A percentile compares a stretch with the other conserved stretches of the same genome.
These are phyloP conservation scores for Tuber brumale DNA, from an alignment of 495 filamentous ascomycete genomes.

Conservation along the genomic window DNA sequence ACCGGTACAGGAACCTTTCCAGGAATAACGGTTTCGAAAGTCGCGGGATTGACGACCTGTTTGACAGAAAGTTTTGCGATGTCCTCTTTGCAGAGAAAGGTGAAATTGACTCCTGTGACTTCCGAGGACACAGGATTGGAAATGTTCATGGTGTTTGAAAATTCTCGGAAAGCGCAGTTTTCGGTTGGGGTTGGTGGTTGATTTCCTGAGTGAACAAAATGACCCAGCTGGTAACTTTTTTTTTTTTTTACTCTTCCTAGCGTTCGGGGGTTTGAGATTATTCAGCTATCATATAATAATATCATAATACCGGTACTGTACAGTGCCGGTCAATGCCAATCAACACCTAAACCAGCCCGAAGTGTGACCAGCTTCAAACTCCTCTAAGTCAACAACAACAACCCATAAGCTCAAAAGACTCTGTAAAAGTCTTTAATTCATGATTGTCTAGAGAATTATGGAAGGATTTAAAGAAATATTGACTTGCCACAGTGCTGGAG, in stretches of 20 bases:
- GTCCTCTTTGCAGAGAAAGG: constrained; percentile 68
- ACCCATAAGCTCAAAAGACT: too few relatives aligned
- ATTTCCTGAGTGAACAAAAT: neutral
- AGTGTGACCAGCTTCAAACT: too few relatives aligned
- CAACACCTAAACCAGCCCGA: too few relatives aligned
- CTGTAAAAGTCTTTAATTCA: too few relatives aligned
- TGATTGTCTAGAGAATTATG: too few relatives aligned
- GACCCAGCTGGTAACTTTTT: neutral
- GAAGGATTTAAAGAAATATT: too few relatives aligned
- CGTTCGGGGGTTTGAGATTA: too few relatives aligned
- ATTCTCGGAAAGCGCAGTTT: neutral
- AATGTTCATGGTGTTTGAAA: constrained; percentile 53
- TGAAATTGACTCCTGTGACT: constrained; percentile 85
- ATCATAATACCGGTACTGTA: too few relatives aligned
- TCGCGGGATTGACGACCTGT: constrained; percentile 78
- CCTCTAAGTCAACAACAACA: too few relatives aligned
- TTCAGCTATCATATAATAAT: too few relatives aligned
- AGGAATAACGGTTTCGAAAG: constrained; percentile 82
- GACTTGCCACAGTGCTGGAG: too few relatives aligned
- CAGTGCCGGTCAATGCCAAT: too few relatives aligned
- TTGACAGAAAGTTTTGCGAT: constrained; percentile 86
- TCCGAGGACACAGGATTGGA: constrained; percentile 79
- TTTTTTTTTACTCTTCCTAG: neutral
- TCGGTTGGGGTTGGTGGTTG: neutral
- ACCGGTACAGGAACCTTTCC: constrained; percentile 45